Conservation (phyloP, 768 basidiomycete genomes). For the Phylloporus sp. region DNA sequence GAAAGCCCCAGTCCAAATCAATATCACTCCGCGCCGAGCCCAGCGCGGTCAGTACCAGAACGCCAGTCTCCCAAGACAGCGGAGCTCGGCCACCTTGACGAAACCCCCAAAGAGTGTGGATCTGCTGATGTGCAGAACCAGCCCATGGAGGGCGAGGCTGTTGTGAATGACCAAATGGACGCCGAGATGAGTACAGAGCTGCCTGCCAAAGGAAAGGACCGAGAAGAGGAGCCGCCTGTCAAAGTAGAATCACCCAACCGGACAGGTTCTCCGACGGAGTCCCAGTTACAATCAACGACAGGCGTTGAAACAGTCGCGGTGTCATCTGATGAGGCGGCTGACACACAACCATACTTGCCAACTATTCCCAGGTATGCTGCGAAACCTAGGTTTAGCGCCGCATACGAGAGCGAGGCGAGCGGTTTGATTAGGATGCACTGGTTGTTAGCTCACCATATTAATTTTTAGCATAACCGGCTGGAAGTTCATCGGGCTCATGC, state of each 20-base stretch:
- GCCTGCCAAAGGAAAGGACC: slow-evolving; percentile 13
- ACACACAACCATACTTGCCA: slow-evolving; percentile 31
- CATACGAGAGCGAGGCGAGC: slow-evolving; percentile 25
- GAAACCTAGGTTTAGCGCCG: slow-evolving; percentile 26
- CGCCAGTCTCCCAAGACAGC: slow-evolving; percentile 1
- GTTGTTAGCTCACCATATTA: slow-evolving; percentile 2
- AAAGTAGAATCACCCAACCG: slow-evolving; percentile 24
- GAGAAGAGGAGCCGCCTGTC: slow-evolving; percentile 16
- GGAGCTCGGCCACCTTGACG: not conserved
- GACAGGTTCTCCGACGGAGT: slow-evolving; percentile 13
- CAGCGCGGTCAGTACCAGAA: slow-evolving; percentile 4
- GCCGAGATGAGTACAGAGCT: slow-evolving; percentile 5
- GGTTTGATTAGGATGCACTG: not conserved
- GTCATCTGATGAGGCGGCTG: slow-evolving; percentile 14
- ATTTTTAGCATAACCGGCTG: slow-evolving; percentile 28
- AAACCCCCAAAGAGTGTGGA: not conserved
- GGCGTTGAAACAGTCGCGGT: slow-evolving; percentile 11
- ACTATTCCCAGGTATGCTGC: slow-evolving; percentile 28
- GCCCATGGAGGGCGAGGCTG: not conserved
- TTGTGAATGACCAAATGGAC: slow-evolving; percentile 4
- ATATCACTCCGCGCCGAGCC: slow-evolving; percentile 5
- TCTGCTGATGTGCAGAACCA: slow-evolving; percentile 4
- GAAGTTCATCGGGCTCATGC: slow-evolving; percentile 38
- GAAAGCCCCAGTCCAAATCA: slow-evolving; percentile 14
- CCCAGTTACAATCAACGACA: slow-evolving; percentile 1